Conservation (phyloP, 345 rosid genomes). For the Excoecaria cochinchinensis region DNA sequence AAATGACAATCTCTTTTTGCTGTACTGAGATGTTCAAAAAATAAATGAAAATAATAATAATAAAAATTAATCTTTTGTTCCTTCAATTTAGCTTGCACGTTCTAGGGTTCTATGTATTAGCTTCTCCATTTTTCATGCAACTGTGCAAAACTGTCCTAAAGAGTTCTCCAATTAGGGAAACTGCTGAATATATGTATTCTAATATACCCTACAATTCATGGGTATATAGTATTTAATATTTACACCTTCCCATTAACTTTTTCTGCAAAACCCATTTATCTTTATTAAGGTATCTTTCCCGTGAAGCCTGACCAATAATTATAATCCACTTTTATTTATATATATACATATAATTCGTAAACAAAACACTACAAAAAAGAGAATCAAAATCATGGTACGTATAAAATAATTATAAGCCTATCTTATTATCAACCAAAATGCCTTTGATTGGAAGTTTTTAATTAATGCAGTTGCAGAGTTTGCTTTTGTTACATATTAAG, state of each 20-base stretch:
- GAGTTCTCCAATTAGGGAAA: no score
- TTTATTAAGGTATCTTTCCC: conserved; percentile 19
- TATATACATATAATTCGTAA: neutral
- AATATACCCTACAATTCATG: no score
- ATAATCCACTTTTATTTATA: no score
- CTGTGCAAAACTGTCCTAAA: no score
- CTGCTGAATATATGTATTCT: no score
- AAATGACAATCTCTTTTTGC: neutral
- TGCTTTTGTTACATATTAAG: conserved; percentile 14
- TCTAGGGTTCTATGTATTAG: no score
- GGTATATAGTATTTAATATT: no score
- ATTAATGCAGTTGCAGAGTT: neutral
- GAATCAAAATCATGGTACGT: neutral
- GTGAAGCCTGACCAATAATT: neutral
- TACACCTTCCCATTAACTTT: no score
- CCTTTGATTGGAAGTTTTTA: conserved; percentile 12
- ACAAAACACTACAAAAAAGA: neutral
- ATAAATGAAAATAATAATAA: no score
- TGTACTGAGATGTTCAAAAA: neutral
- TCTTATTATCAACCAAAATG: neutral
- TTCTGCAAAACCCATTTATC: neutral
- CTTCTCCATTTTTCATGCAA: no score
- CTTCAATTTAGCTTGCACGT: no score
- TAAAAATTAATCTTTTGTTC: no score
- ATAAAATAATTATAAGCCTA: neutral